phyloP scores from a whole-genome alignment of 257 asterid species.

The Salvia miltiorrhiza region DNA sequence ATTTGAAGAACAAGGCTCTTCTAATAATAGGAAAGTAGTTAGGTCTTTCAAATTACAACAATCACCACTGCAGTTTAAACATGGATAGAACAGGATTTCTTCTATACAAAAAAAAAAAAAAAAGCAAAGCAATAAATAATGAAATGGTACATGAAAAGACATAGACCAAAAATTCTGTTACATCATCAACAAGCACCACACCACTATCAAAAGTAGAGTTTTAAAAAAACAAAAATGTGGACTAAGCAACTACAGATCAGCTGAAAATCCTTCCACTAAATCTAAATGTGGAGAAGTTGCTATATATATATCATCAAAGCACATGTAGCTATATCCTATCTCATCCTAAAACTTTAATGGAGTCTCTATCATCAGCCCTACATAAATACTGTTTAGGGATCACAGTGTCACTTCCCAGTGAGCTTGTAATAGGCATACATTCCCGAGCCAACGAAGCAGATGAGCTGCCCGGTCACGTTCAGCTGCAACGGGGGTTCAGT shows the following conservation, averaged over 20 bases:
- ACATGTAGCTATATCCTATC: neutral
- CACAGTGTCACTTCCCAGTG: slow-evolving; percentile 47
- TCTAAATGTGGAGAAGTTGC: neutral
- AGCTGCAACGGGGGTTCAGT: slow-evolving; percentile 44
- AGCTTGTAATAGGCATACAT: slow-evolving; percentile 73
- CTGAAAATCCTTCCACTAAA: neutral
- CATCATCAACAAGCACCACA: too few relatives aligned
- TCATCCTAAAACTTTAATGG: neutral
- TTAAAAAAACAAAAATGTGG: too few relatives aligned
- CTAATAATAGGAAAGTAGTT: too few relatives aligned
- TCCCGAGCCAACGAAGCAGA: slow-evolving; percentile 80
- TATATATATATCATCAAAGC: neutral
- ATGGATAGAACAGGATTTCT: neutral
- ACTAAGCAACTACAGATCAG: neutral
- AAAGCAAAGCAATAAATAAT: neutral
- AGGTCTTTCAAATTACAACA: too few relatives aligned
- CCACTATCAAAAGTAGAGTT: neutral
- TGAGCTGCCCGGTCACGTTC: slow-evolving; percentile 72
- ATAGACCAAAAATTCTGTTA: too few relatives aligned
- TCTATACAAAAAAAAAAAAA: neutral
- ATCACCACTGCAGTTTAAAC: too few relatives aligned
- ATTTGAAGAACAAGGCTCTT: too few relatives aligned
- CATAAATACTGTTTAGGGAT: neutral
- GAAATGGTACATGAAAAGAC: neutral
- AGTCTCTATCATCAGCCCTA: neutral